Evolutionary conservation across 2,329 filamentous ascomycete genomes (phyloP).

Genomic region (Claviceps monticola): DNA sequence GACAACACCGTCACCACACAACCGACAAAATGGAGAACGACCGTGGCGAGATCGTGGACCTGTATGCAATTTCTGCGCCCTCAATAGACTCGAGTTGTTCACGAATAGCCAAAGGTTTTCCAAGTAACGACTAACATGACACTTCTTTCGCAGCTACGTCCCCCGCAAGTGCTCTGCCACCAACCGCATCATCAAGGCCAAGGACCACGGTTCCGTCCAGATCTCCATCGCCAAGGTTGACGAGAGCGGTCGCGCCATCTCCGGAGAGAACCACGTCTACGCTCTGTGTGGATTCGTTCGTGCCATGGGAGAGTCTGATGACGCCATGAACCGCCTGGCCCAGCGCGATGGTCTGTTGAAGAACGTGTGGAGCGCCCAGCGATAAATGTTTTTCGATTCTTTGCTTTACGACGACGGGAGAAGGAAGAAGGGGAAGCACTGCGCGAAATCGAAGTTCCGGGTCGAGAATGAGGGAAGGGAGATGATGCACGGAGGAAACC

Average conservation of each 20-base stretch:
- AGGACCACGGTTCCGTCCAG: slow-evolving; percentile 98
- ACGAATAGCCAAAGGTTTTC: neutral
- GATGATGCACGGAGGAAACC: neutral
- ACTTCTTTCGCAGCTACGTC: slow-evolving; percentile 57
- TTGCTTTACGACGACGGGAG: slow-evolving; percentile 3
- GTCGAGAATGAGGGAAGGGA: neutral
- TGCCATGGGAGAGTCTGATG: slow-evolving; percentile 95
- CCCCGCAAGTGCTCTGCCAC: slow-evolving; percentile 97
- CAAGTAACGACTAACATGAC: slow-evolving; percentile 11
- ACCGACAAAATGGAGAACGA: slow-evolving; percentile 94
- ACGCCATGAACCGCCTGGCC: slow-evolving; percentile 86
- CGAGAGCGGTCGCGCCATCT: slow-evolving; percentile 88
- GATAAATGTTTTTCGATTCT: slow-evolving; percentile 29
- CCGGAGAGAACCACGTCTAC: slow-evolving; percentile 94
- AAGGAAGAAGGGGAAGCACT: slow-evolving; percentile 6
- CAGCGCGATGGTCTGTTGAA: slow-evolving; percentile 96
- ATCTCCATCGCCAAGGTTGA: slow-evolving; percentile 96
- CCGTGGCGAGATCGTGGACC: slow-evolving; percentile 98
- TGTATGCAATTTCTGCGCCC: slow-evolving; percentile 46
- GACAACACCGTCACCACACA: slow-evolving; percentile 15
- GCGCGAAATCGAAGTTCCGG: slow-evolving; percentile 4
- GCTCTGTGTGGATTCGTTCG: slow-evolving; percentile 96
- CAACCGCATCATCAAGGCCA: slow-evolving; percentile 99
- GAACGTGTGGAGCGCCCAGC: slow-evolving; percentile 78
- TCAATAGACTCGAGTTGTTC: neutral